Conservation (phyloP, 768 basidiomycete species). For the Boletus edulis region DNA sequence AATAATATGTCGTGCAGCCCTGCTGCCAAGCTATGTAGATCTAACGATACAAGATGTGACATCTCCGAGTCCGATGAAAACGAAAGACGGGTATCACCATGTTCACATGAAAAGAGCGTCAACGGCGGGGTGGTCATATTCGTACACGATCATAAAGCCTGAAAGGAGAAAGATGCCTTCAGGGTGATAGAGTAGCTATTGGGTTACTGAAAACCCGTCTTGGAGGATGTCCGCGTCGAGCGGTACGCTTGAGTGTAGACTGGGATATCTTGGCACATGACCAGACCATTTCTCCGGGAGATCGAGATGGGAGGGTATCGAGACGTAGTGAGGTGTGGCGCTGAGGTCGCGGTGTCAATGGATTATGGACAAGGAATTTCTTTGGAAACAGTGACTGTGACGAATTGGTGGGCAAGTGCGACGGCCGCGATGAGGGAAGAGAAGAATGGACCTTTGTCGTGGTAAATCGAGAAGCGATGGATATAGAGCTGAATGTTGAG, state of each 20-base stretch:
- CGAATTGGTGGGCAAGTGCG: slow-evolving; percentile 5
- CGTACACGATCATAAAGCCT: slow-evolving; percentile 10
- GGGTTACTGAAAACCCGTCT: slow-evolving; percentile 24
- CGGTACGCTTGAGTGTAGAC: slow-evolving; percentile 24
- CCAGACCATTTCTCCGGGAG: slow-evolving; percentile 19
- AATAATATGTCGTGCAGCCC: slow-evolving; percentile 11
- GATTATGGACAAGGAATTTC: slow-evolving; percentile 6
- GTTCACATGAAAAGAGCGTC: slow-evolving; percentile 14
- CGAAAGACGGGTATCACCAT: slow-evolving; percentile 2
- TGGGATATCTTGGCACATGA: slow-evolving; percentile 33
- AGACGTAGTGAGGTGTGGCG: slow-evolving; percentile 10
- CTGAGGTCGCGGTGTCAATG: slow-evolving; percentile 7
- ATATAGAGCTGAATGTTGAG: slow-evolving; percentile 21
- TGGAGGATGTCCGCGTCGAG: slow-evolving; percentile 21
- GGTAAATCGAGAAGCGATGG: slow-evolving; percentile 16
- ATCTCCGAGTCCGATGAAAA: not conserved
- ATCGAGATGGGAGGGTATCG: slow-evolving; percentile 2
- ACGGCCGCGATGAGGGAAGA: slow-evolving; percentile 1
- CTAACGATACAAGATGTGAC: slow-evolving; percentile 18
- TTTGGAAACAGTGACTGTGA: slow-evolving; percentile 3
- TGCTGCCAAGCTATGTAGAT: slow-evolving; percentile 6
- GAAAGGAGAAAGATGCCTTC: not conserved
- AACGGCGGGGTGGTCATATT: slow-evolving; percentile 3
- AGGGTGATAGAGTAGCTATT: slow-evolving; percentile 12
- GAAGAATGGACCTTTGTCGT: slow-evolving; percentile 9